These are phyloP conservation scores for Hyphopichia buzzinii DNA, from an alignment of 1,139 yeast genomes.

Conservation along the genomic window DNA sequence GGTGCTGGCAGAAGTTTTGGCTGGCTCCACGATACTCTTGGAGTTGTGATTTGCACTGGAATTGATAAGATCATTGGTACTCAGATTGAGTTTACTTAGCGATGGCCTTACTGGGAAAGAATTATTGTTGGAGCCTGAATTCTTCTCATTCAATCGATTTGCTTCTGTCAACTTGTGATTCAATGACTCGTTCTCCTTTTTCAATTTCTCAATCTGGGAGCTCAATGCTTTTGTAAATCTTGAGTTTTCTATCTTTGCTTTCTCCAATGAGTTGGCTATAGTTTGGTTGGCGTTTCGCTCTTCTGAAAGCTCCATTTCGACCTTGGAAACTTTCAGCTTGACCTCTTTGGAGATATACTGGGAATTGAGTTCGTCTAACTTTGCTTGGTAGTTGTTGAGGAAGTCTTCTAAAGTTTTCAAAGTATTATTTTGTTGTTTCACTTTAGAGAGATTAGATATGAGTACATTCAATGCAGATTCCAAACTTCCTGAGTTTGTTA, in stretches of 20 bases:
- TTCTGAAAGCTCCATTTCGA: not conserved
- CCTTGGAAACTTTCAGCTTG: constrained; percentile 7
- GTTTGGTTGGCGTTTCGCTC: not conserved
- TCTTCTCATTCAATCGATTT: not conserved
- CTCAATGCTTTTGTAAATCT: not conserved
- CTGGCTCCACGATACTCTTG: not conserved
- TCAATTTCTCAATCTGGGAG: not conserved
- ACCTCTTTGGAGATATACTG: constrained; percentile 24
- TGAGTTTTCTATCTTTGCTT: not conserved
- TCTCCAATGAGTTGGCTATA: not conserved
- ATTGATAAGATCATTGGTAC: not conserved
- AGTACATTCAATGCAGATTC: constrained; percentile 36
- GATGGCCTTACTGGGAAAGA: not conserved
- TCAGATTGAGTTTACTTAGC: not conserved
- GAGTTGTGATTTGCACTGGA: not conserved
- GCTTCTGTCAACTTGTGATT: not conserved
- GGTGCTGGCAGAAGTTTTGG: constrained; percentile 1
- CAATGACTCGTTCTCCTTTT: not conserved
- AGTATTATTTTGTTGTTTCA: constrained; percentile 38
- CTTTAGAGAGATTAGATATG: constrained; percentile 26
- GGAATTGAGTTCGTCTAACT: constrained; percentile 29
- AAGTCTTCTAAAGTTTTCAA: constrained; percentile 31
- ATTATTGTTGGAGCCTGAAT: not conserved
- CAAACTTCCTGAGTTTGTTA: constrained; percentile 53
- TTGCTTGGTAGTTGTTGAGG: constrained; percentile 25